A percentile compares a stretch with the other conserved stretches of the same genome.
phyloP scores from a whole-genome alignment of 2,329 filamentous ascomycete species.

The Penicillium frequentans region DNA sequence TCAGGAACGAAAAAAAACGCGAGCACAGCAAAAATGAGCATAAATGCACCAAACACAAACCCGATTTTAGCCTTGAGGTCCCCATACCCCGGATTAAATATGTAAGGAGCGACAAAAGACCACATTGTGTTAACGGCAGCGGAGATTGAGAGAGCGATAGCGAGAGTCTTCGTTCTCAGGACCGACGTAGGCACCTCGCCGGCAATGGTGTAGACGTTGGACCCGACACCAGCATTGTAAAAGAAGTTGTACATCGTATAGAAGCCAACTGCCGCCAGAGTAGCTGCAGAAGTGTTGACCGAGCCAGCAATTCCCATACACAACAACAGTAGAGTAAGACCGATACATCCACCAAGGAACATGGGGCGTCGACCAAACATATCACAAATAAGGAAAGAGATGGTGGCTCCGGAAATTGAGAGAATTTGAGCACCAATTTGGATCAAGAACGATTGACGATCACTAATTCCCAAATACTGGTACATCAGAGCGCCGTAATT shows the following conservation, averaged over 20 bases:
- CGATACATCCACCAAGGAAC: conserved; percentile 1
- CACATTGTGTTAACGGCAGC: conserved; percentile 6
- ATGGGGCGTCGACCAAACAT: conserved; percentile 1
- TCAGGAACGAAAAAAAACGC: background rate
- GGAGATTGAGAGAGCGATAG: background rate
- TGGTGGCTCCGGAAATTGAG: conserved; percentile 1
- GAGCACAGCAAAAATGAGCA: background rate
- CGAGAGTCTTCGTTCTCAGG: conserved; percentile 1
- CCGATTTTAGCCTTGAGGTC: conserved; percentile 33
- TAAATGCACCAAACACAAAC: conserved; percentile 12
- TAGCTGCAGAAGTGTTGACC: background rate
- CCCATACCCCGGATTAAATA: conserved; percentile 14
- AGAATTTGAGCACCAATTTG: conserved; percentile 6
- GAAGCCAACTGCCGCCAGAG: conserved; percentile 1
- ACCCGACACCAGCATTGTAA: conserved; percentile 1
- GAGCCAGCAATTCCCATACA: conserved; percentile 6
- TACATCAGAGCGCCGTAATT: conserved; percentile 5
- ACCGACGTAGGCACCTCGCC: conserved; percentile 2
- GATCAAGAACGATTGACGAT: conserved; percentile 1
- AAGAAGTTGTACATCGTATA: conserved; percentile 8
- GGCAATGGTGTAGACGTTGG: conserved; percentile 6
- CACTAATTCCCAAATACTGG: conserved; percentile 2
- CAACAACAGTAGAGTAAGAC: background rate
- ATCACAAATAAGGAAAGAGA: conserved; percentile 1
- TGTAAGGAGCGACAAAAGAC: conserved; percentile 12